These are phyloP conservation scores for Fonsecaea pugnacius DNA, from an alignment of 2,329 filamentous ascomycete species.

Conservation along the genomic window DNA sequence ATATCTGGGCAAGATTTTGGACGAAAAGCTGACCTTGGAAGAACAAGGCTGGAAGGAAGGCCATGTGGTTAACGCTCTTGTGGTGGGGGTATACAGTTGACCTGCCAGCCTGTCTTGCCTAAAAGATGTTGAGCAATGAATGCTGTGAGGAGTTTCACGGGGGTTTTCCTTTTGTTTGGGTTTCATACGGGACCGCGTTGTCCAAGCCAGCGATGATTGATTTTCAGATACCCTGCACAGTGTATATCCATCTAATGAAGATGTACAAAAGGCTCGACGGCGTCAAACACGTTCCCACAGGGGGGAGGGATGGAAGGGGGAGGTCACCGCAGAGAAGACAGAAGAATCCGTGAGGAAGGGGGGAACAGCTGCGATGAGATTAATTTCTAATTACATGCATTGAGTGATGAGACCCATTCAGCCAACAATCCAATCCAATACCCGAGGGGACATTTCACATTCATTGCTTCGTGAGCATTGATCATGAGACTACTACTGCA, in stretches of 20 bases:
- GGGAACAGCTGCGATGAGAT: background rate
- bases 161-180: background rate
- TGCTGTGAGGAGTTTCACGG: background rate
- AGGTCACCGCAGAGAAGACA: background rate
- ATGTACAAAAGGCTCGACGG: conserved; percentile 20
- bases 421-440: background rate
- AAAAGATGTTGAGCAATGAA: background rate
- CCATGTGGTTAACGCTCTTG: conserved; percentile 76
- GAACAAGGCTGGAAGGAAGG: conserved; percentile 76
- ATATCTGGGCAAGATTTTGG: conserved; percentile 80
- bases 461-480: background rate
- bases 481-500: background rate
- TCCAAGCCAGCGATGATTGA: conserved; percentile 15
- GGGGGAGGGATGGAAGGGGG: no score
- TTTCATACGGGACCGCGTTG: background rate
- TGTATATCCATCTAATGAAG: conserved; percentile 18
- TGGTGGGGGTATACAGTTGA: conserved; percentile 44
- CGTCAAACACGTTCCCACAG: background rate
- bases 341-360: background rate
- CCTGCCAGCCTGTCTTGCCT: background rate
- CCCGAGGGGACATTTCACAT: background rate
- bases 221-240: conserved; percentile 18
- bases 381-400: background rate
- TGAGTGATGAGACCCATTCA: background rate
- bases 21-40: conserved; percentile 66